Evolutionary conservation across 768 basidiomycete species (phyloP), one percentile per base, ranked within the genome.

Genomic region (Calocybe cyanea): DNA sequence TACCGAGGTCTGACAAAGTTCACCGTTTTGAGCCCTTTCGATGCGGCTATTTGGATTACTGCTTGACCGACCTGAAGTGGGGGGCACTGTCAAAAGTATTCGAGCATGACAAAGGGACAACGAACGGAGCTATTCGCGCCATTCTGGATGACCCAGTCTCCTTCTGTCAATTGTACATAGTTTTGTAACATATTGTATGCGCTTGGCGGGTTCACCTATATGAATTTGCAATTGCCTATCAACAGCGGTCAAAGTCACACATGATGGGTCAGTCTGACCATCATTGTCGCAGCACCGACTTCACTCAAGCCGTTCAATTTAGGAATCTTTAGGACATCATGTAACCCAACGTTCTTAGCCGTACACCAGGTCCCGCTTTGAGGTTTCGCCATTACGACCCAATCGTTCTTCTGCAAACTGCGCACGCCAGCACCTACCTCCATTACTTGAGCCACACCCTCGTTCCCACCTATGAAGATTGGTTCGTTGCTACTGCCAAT

Each of bases 131-230:
- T 86, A 55, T 93, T 93, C 15, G 82, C 83, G 20, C 88, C 91
- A 50, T 92, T 93, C 63, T 93, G 91, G 9, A 93, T 60, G 13
- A 94, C 71, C 84, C 84, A 92, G 38, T 89, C 86, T 3, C 84
- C 89, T 38, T 73, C 69, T 41, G 77, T 51, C 34, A 92, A 73
- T 28, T 70, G 54, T 5, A 81, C 73, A 62, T 83, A 92, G 45
- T 86, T 78, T 25, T 72, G 73, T 8, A 94, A 73, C 83, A 94
- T 87, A 55, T 85, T 84, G 51, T 83, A 83, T 1, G 92, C 92
- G 0, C 91, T 89, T 0, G 89, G 73, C 2, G 87, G 87, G 58
- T 94, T 94, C 20, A 92, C 81, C 81, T 88, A 38, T 25, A n/a
- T n/a, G 28, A 8, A 35, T 8, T 11, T 14, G 30, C 11, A 19